Evolutionary conservation across 78 protist genomes (phyloP).

Genomic region (slime mould (Dictyostelium discoideum)): DNA sequence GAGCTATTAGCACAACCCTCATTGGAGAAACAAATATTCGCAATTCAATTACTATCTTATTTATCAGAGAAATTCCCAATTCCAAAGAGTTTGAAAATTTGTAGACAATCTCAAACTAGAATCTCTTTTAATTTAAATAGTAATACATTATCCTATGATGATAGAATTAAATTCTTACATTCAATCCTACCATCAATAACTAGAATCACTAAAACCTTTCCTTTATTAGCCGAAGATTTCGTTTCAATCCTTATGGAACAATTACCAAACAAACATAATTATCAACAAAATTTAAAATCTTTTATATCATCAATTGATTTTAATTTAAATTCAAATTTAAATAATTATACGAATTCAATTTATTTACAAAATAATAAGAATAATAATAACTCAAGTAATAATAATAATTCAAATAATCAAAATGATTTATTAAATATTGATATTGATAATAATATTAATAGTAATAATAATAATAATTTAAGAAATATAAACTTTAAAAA

Average conservation of each 20-base stretch:
- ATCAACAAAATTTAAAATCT: slow-evolving; percentile 40
- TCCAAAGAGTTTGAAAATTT: slow-evolving; percentile 53
- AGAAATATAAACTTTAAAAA: too few species aligned
- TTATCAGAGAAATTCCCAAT: slow-evolving; percentile 57
- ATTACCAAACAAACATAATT: slow-evolving; percentile 51
- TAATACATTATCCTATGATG: neutral
- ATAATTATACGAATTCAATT: neutral
- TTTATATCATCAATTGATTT: neutral
- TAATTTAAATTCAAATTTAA: neutral
- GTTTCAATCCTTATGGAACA: slow-evolving; percentile 53
- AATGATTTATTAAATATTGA: neutral
- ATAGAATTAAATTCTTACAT: slow-evolving; percentile 21
- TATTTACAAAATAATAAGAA: neutral
- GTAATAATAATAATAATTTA: neutral
- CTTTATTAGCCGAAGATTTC: slow-evolving; percentile 32
- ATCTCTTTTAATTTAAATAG: slow-evolving; percentile 19
- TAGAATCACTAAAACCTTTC: slow-evolving; percentile 12
- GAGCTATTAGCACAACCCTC: slow-evolving; percentile 53
- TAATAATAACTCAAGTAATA: neutral
- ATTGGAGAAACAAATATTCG: slow-evolving; percentile 51
- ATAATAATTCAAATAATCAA: neutral
- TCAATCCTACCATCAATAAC: slow-evolving; percentile 24
- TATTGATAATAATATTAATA: neutral
- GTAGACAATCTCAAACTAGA: slow-evolving; percentile 18
- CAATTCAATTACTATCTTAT: slow-evolving; percentile 42